Base-by-base conservation (phyloP, 1,139 yeast species). In the Saccharomyces hybrid region DNA sequence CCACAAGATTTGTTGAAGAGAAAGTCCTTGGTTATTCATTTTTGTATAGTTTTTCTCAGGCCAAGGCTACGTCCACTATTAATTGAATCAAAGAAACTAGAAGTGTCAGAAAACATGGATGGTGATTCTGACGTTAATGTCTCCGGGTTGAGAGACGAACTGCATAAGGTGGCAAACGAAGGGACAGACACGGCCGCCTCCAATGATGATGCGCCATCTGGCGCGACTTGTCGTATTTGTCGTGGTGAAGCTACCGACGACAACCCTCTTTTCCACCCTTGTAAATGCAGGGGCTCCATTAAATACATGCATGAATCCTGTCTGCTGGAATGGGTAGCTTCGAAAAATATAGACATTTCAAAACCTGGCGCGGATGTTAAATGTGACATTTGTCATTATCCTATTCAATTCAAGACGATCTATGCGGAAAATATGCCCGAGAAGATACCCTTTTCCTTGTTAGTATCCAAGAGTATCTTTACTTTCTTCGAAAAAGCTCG, bases 241-340 rank as follows among this genome's bases (percentile, higher is more conserved):
- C 85, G 97, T 55, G 93, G 95, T 50, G 98, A 89, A 64, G 93
- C 82, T n/a, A 81, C 95, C 0, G 74, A 73, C 0, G 81, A 79
- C 1, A 93, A 88, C 60, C 97, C 97, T 3, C 75, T 93, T 52
- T 86, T 81, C 60, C 93, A 88, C 70, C 99, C 99, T 1, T 93
- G 99, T 72, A 84, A 82, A 66, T 93, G 99, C 71, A 79, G 90
- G 57, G 99, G 99, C 2, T 86, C 96, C 30, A 95, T 93, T 67
- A 87, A 87, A 68, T 90, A 84, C 66, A 88, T 93, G 55, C 99
- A 93, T 71, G 96, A 93, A 69, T 95, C 86, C 51, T 93, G 99
- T 72, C 73, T 93, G 50, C 75, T 84, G 64, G 96, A 89, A 66
- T 93, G 99, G 99, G 77, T 93, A 44, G 78, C 62, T 11, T 64